Percentiles rank a stretch among this genome's conserved stretches.
These are phyloP conservation scores for Ustilago curta DNA, from an alignment of 1,284 basidiomycete species.

Conservation along the genomic window DNA sequence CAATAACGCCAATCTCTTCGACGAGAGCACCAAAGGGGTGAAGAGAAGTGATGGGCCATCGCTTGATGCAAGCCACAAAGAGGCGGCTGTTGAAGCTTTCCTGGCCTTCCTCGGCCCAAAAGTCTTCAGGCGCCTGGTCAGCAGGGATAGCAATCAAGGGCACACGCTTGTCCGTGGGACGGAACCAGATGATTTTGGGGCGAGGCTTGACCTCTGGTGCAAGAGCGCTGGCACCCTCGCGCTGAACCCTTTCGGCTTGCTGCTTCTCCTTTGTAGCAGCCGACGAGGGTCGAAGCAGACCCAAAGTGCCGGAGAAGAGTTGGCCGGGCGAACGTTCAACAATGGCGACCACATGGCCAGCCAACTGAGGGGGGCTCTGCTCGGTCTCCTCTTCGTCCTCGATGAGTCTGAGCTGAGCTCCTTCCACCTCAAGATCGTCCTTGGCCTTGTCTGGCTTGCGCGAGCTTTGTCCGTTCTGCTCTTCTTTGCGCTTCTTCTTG, in stretches of 20 bases:
- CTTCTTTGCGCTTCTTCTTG: slow-evolving; percentile 86
- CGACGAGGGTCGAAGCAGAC: slow-evolving; percentile 92
- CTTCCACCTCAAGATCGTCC: slow-evolving; percentile 99
- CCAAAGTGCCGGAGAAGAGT: slow-evolving; percentile 95
- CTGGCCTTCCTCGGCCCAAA: slow-evolving; percentile 83
- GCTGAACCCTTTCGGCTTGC: slow-evolving; percentile 94
- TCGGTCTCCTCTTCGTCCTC: slow-evolving; percentile 96
- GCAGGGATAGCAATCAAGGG: slow-evolving; percentile 96
- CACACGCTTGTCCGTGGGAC: slow-evolving; percentile 98
- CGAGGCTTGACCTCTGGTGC: slow-evolving; percentile 77
- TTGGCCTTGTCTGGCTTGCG: slow-evolving; percentile 99
- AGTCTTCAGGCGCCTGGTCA: slow-evolving; percentile 96
- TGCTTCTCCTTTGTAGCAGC: slow-evolving; percentile 99
- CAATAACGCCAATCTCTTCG: slow-evolving; percentile 98
- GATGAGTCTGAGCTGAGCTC: slow-evolving; percentile 93
- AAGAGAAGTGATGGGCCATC: slow-evolving; percentile 85
- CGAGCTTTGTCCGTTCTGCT: slow-evolving; percentile 84
- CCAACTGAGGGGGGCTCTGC: slow-evolving; percentile 71
- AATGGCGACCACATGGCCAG: slow-evolving; percentile 97
- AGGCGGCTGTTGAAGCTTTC: slow-evolving; percentile 89
- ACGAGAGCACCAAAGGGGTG: slow-evolving; percentile 99
- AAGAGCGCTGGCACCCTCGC: slow-evolving; percentile 84
- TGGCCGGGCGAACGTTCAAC: slow-evolving; percentile 99
- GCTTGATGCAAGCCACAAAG: slow-evolving; percentile 98
- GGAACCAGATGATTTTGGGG: slow-evolving; percentile 99